Conservation (phyloP, 2,329 filamentous ascomycete species). For the Trichoderma sp. region DNA sequence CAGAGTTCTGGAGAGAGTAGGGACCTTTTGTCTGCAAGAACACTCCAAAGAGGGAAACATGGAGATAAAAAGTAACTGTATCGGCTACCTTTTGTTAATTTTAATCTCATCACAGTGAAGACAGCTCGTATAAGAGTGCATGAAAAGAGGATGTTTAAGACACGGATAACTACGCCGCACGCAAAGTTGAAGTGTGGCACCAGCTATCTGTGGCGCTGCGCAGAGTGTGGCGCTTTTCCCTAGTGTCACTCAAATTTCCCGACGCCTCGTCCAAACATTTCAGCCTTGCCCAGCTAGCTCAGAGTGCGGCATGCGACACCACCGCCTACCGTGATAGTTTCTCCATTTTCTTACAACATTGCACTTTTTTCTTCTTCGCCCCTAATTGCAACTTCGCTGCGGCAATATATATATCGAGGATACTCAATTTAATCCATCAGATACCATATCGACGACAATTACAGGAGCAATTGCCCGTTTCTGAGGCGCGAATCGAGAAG, state of each 20-base stretch:
- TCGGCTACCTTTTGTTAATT: too few relatives aligned
- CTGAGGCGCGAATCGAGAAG: neutral
- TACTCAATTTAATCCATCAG: neutral
- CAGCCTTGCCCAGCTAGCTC: constrained; percentile 34
- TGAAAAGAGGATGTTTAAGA: too few relatives aligned
- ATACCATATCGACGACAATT: neutral
- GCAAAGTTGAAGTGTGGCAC: neutral
- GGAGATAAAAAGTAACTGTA: too few relatives aligned
- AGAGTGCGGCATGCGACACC: constrained; percentile 16
- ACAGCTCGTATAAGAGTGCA: too few relatives aligned
- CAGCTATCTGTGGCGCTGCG: constrained; percentile 9
- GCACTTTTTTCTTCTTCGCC: too few relatives aligned
- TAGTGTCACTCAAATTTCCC: constrained; percentile 36
- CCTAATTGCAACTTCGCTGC: neutral
- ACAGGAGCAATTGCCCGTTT: neutral
- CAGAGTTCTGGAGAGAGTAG: too few relatives aligned
- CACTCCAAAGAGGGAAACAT: too few relatives aligned
- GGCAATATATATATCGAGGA: too few relatives aligned
- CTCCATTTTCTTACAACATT: neutral
- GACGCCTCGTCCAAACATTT: constrained; percentile 34
- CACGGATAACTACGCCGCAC: too few relatives aligned
- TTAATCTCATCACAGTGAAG: too few relatives aligned
- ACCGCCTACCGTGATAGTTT: neutral
- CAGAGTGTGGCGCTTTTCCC: constrained; percentile 24
- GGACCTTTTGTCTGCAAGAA: too few relatives aligned